Percentiles rank a stretch among this genome's conserved stretches.
phyloP scores from a whole-genome alignment of 225 moss, liverwort and hornwort genomes.

The Polytrichum commune region DNA sequence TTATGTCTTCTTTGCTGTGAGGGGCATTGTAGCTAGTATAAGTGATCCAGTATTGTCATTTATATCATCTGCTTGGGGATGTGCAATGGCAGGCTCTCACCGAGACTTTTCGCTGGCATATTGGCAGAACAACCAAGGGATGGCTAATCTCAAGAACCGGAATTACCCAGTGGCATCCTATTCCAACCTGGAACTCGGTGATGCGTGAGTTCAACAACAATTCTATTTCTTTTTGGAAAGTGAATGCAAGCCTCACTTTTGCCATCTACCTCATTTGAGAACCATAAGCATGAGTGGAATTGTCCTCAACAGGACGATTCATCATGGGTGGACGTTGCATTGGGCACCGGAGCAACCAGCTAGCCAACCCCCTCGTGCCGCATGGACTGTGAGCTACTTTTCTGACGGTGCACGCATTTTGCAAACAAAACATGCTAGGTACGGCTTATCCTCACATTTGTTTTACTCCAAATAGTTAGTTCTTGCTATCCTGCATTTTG shows the following conservation, averaged over 20 bases:
- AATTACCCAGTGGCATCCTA: conserved; percentile 44
- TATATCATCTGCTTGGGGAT: too few species aligned
- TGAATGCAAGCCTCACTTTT: too few species aligned
- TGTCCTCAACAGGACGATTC: conserved; percentile 39
- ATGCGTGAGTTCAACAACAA: conserved; percentile 36
- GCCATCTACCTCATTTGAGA: too few species aligned
- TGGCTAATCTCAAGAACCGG: conserved; percentile 46
- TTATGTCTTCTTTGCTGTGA: too few species aligned
- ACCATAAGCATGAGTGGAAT: background rate
- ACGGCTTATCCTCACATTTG: background rate
- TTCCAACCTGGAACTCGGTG: conserved; percentile 38
- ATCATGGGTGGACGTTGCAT: conserved; percentile 68
- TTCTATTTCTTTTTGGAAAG: too few species aligned
- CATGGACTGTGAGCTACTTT: conserved; percentile 67
- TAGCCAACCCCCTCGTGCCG: conserved; percentile 26
- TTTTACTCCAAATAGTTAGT: too few species aligned
- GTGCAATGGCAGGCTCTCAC: conserved; percentile 46
- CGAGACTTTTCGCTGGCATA: conserved; percentile 62
- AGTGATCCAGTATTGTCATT: too few species aligned
- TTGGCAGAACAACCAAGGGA: conserved; percentile 66
- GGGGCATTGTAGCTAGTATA: too few species aligned
- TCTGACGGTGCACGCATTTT: conserved; percentile 52
- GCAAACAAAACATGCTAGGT: conserved; percentile 38
- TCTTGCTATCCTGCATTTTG: too few species aligned
- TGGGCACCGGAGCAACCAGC: conserved; percentile 55